These are phyloP conservation scores for Salix caprea DNA, from an alignment of 345 rosid species.

Conservation along the genomic window DNA sequence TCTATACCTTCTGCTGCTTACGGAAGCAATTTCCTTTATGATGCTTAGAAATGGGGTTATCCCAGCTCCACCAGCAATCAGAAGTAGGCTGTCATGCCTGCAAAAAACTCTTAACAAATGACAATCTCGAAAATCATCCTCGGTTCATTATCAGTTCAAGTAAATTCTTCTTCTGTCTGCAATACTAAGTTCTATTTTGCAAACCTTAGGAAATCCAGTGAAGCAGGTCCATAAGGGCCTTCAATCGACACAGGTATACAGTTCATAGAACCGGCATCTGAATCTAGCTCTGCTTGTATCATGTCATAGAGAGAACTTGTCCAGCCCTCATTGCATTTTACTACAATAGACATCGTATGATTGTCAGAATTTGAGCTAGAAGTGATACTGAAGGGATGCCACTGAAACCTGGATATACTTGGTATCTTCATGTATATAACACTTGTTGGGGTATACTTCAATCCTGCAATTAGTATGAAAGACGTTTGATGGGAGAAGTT, in stretches of 20 bases:
- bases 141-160: background rate
- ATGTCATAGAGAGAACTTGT: conserved; percentile 50
- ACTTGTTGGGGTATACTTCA: conserved; percentile 63
- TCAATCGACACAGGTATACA: conserved; percentile 51
- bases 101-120: conserved; percentile 5
- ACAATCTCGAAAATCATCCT: background rate
- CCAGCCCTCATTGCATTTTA: conserved; percentile 69
- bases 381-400: conserved; percentile 84
- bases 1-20: conserved; percentile 30
- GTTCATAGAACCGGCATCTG: conserved; percentile 26
- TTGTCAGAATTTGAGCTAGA: conserved; percentile 56
- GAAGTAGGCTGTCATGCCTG: conserved; percentile 69
- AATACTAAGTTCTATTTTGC: background rate
- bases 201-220: conserved; percentile 61
- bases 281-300: conserved; percentile 38
- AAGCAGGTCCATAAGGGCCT: conserved; percentile 86
- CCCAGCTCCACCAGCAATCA: conserved; percentile 82
- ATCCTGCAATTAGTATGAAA: conserved; percentile 39
- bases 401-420: conserved; percentile 51
- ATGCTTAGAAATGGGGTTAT: conserved; percentile 81
- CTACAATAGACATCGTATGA: conserved; percentile 48
- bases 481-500: background rate
- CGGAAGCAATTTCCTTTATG: conserved; percentile 51
- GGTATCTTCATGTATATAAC: conserved; percentile 67
- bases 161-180: background rate